Base-by-base conservation (phyloP, 306 rosid genomes). In the Rosa multiflora region DNA sequence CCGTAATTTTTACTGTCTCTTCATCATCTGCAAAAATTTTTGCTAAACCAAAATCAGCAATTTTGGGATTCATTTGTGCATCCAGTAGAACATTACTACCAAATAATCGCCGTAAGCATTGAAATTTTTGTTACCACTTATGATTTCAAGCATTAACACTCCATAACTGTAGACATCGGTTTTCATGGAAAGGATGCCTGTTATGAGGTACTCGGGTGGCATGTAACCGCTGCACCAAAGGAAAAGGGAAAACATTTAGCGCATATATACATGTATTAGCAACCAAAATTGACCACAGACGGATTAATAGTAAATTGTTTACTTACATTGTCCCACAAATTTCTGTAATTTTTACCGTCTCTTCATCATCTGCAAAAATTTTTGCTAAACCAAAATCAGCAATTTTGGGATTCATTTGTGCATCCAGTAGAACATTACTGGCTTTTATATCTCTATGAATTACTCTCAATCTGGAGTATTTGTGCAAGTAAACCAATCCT, bases 401-500 rank as follows among this genome's bases (percentile, higher is more conserved):
- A 39, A 67, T 67, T 67, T 20, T 67, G 71, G 71, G 71, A 67
- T 17, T 39, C 26, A 67, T 2, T 3, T 18, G 13, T 39, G 5
- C 48, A 67, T 67, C 71, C 17, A 67, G 29, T 39, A 67, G 48
- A 7, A 67, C 0, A 67, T 67, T 67, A 18, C 71, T 1, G 2
- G 26, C 10, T 67, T 67, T 67, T 18, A 67, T 0, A 67, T 67
- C 71, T 67, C 29, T 3, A 39, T 39, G 48, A 67, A 67, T 67
- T 67, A 67, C 7, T 67, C 48, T 67, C 14, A 39, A 2, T 67
- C 71, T 39, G 13, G 71, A 67, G 48, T 67, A 67, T 18, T 67
- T 40, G 47, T 67, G 71, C 47, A 18, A 67, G 71, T 39, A 67
- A 39, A 39, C 48, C 26, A 67, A 67, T 67, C 71, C 71, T 67